Evolutionary conservation across 1,284 basidiomycete species (phyloP), one percentile per base, ranked within the genome.

Genomic region (Mixia osmundae): DNA sequence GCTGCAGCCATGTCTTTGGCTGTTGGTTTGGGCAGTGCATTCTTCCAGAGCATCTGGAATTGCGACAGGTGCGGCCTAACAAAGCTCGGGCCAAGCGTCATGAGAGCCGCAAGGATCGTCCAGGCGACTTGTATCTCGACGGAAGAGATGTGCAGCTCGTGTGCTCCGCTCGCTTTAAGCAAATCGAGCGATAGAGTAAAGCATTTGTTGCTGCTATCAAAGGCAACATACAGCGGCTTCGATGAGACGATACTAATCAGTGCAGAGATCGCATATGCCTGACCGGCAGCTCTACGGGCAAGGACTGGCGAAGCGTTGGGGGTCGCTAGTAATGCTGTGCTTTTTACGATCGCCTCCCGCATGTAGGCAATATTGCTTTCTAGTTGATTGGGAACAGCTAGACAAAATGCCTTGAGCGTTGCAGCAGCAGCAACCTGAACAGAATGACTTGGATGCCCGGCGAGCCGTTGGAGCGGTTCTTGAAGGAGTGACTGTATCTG

Each of bases 51-150:
- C 0, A 89, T 78, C 19, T 97, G 67, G 5, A 97, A 63, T 50
- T 94, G 85, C 0, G 83, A 75, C 1, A 95, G 65, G 55, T 95
- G 85, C 0, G 78, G 69, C 23, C 80, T 71, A 33, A 94, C 80
- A 49, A 95, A 94, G 47, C 82, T 76, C 5, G 80, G 82, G 0
- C 89, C 89, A 3, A 95, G 71, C 3, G 76, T 68, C 76, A 94
- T 85, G 33, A 97, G 61, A 0, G 82, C 72, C 0, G 77, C 74
- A 39, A 97, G 77, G 25, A 82, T 62, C 11, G 75, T 82, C 91
- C 91, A 97, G 0, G 89, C 83, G 2, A 89, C 74, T 51, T 87
- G 82, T 8, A 95, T 73, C 53, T 94, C 85, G 30, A 82, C 64
- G 6, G 68, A 67, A 0, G 82, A 83, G 23, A 79, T 59, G 35